phyloP scores from a whole-genome alignment of 139 green algal species.

The Coelastrella sp. region DNA sequence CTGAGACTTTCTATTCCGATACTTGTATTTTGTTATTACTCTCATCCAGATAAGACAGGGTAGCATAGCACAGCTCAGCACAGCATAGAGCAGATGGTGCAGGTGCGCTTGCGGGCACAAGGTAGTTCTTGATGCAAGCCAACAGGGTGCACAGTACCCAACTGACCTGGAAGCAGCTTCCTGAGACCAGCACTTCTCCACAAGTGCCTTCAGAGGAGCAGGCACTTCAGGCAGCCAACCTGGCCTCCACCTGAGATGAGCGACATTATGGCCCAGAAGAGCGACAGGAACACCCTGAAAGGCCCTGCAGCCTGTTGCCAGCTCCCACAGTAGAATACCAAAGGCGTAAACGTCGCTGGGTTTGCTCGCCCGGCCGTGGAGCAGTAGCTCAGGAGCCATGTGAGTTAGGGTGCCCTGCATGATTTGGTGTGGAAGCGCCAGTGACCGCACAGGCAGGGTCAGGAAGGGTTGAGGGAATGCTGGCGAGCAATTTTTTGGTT shows the following conservation, averaged over 20 bases:
- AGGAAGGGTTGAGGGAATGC: no score
- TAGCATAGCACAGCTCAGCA: no score
- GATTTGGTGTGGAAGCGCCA: constrained; percentile 13
- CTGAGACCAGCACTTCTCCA: constrained; percentile 44
- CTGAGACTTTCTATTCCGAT: no score
- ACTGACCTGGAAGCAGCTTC: constrained; percentile 9
- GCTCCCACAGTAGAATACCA: constrained; percentile 45
- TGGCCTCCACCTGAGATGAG: constrained; percentile 6
- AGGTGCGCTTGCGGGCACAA: no score
- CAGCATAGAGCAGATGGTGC: no score
- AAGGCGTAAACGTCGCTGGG: constrained; percentile 56
- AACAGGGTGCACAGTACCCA: neutral
- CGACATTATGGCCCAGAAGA: constrained; percentile 34
- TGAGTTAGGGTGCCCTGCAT: constrained; percentile 70
- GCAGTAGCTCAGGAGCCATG: constrained; percentile 64
- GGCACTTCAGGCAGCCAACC: constrained; percentile 23
- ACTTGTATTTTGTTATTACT: no score
- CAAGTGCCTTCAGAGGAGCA: constrained; percentile 10
- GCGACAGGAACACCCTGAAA: constrained; percentile 33
- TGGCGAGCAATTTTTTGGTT: no score
- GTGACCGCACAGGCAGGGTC: neutral
- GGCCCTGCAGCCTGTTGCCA: constrained; percentile 9
- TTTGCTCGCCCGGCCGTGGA: constrained; percentile 42
- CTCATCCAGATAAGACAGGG: no score
- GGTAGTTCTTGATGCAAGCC: neutral